Conservation (phyloP, 345 rosid genomes). For the Linum usitatissimum region DNA sequence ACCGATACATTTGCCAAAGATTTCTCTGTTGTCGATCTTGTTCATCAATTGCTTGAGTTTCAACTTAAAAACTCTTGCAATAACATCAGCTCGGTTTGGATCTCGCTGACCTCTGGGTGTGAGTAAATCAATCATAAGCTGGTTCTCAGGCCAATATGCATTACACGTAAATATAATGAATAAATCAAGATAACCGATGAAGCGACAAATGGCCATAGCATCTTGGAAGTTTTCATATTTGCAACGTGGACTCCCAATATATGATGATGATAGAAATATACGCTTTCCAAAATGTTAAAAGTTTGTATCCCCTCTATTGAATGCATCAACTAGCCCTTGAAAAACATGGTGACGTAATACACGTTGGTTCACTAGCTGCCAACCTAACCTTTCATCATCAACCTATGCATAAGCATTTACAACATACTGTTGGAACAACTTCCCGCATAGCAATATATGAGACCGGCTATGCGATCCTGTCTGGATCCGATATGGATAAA, state of each 20-base stretch:
- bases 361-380: background rate
- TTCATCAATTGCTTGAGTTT: too few species aligned
- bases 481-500: background rate
- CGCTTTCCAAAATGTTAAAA: background rate
- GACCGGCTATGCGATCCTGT: too few species aligned
- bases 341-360: too few species aligned
- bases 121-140: background rate
- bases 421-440: conserved; percentile 5
- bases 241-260: background rate
- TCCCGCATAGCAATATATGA: background rate
- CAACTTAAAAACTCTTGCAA: too few species aligned
- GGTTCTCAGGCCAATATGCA: conserved; percentile 7
- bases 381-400: background rate
- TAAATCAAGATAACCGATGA: background rate
- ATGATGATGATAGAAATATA: background rate
- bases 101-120: background rate
- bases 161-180: conserved; percentile 14
- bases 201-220: conserved; percentile 5
- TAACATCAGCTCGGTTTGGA: background rate
- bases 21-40: too few species aligned
- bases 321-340: background rate
- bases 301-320: background rate
- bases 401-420: conserved; percentile 5
- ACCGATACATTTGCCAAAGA: too few species aligned
- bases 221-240: background rate